Evolutionary conservation across 2,329 filamentous ascomycete genomes (phyloP), one percentile per base, ranked within the genome.

Genomic region (Penicillium sp.): DNA sequence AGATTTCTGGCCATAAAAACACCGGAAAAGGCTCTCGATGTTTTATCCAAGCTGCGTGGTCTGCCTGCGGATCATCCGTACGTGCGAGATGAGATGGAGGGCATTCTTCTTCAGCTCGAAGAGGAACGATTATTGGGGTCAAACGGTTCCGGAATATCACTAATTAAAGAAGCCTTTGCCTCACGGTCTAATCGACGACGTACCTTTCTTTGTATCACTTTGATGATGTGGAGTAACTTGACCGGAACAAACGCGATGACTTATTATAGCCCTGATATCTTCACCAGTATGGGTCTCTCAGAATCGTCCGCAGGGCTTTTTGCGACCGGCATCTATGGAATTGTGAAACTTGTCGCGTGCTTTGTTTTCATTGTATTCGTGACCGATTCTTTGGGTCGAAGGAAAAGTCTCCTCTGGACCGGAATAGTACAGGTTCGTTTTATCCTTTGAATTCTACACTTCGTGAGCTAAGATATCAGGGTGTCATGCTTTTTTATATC

Each of bases 161-260:
- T 37, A 13, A 4, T 37, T 4, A 37, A 37, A 21, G 34, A 37
- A 13, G 34, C 34, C 15, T 37, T 37, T 12, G 5, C 10, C 3
- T 21, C 8, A 13, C 34, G 10, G 7, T 21, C 34, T 12, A 37
- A 37, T n/a, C 34, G 20, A 7, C 18, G 34, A 37, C 34, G 34
- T 4, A 21, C 15, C 5, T 37, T 37, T 37, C 34, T 37, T 37
- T 37, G 34, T 8, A 37, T 37, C 12, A 37, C 18, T 6, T 37
- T 37, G 18, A 37, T 37, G 34, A 37, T 37, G 34, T 37, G 34
- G 34, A 37, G 34, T 23, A 37, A 37, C 34, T 37, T 37, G 20
- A 37, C 34, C 10, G 34, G 34, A 6, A 37, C 34, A 6, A 37
- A 37, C 13, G 34, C 34, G 10, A 37, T 37, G 34, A 37, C 34